Evolutionary conservation across 2,329 filamentous ascomycete genomes (phyloP), one percentile per base, ranked within the genome.

Genomic region (Endothia cerciana): DNA sequence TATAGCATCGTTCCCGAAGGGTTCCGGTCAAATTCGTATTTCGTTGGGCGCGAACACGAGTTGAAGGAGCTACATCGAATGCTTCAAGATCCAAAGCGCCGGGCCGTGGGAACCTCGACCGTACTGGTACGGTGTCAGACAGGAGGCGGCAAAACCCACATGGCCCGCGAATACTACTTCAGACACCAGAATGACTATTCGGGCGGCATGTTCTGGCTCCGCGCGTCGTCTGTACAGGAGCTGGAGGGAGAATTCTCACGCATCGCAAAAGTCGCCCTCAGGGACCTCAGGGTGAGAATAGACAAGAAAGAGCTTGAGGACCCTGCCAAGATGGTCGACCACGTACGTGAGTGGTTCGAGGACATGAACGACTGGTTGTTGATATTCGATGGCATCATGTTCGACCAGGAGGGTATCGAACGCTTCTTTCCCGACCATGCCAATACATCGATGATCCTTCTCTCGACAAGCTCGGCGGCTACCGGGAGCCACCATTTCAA

Each of bases 191-290:
- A 81, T 4, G 78, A 85, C 67, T 91, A 89, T 70, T 83, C 85
- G 0, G 88, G 88, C 1, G 89, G 89, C 1, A 81, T 91, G 53
- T 92, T 90, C 74, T 92, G 89, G 89, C 82, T 91, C 19, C 83
- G 87, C 59, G 86, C 87, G 10, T 89, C 87, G 69, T 86, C 85
- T 0, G 73, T 80, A 3, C 78, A 85, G 62, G 87, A 89, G 60
- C 80, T 87, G 41, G 83, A 84, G 62, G 84, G 86, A 58, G 86
- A 86, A 40, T 91, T 85, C 72, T 89, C 87, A 85, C 85, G 88
- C 59, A 89, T 91, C 68, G 88, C 87, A 1, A 84, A 85, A 72
- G 83, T 83, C 19, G 82, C 81, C 0, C 72, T 87, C 28, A 80
- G 79, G 28, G 82, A 82, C 47, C 76, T 74, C 43, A 75, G 77